Base-by-base conservation (phyloP, 805 yeast species). In the Blastobotrys americana region DNA sequence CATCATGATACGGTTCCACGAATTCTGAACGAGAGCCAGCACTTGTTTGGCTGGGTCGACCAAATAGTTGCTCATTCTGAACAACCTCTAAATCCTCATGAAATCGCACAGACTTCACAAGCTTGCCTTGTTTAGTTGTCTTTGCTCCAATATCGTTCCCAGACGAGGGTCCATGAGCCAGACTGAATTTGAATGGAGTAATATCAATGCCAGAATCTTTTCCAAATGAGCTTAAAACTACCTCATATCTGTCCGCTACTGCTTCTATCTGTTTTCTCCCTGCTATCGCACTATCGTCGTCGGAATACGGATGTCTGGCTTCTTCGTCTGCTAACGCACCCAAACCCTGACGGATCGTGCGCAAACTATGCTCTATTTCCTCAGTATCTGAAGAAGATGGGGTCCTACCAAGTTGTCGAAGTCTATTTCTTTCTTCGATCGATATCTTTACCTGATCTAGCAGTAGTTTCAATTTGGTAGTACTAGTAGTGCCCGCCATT, bases 361-460 rank as follows among this genome's bases (percentile, higher is more conserved):
- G 43, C 44, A 61, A 42, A 16, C 50, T 46, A 34, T 52, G 44
- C 25, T 51, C 51, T 27, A 63, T 55, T 22, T 60, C 64, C 2
- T 44, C 44, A 34, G 57, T 60, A 31, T 63, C 67, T 5, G 54
- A 41, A 4, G 47, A 46, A 3, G 62, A 49, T 17, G 59, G 54
- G 28, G 51, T 54, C 31, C 59, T 50, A 25, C 55, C 56, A n/a
- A 62, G 48, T 19, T 50, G 41, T 18, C 47, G 39, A 33, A 62
- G 51, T 22, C 66, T 52, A 37, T 56, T 50, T 18, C 60, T 51
- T 45, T 63, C 67, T 13, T 58, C 59, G 9, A 63, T 51, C 2
- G 61, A 51, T 13, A 58, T 57, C 39, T 53, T 54, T 1, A 61
- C 54, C 41, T 55, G 58, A 46, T 63, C 67, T 3, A 56, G 53